Conservation (phyloP, 2,329 filamentous ascomycete genomes). For the Sphaceloma murrayae region DNA sequence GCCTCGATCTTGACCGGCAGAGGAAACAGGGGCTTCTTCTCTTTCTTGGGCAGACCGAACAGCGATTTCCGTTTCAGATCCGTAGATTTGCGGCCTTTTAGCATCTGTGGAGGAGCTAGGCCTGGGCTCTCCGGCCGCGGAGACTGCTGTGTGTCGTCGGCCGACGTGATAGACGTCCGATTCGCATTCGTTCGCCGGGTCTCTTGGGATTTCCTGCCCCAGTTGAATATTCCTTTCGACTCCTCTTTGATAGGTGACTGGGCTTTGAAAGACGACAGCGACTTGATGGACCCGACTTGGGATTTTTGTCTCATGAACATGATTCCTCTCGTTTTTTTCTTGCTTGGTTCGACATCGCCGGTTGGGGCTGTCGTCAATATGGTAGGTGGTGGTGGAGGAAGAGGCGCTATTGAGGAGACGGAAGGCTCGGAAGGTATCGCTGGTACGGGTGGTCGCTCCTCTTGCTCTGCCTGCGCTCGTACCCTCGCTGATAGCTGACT, state of each 20-base stretch:
- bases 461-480: conserved; percentile 54
- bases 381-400: conserved; percentile 38
- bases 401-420: not conserved
- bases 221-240: conserved; percentile 6
- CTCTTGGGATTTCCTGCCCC: conserved; percentile 15
- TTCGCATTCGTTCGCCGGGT: not conserved
- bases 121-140: conserved; percentile 37
- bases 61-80: conserved; percentile 41
- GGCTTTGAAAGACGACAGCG: conserved; percentile 6
- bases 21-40: conserved; percentile 71
- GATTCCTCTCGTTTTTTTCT: conserved; percentile 17
- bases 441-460: conserved; percentile 43
- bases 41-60: conserved; percentile 70
- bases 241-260: conserved; percentile 11
- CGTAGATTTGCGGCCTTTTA: conserved; percentile 8
- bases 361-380: conserved; percentile 94
- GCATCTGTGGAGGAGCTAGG: conserved; percentile 29
- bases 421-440: conserved; percentile 29
- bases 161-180: conserved; percentile 7
- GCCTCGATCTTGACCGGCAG: conserved; percentile 63
- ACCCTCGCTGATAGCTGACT: conserved; percentile 71
- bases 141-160: conserved; percentile 44
- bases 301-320: conserved; percentile 25
- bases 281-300: conserved; percentile 24
- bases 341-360: conserved; percentile 34